Conservation (phyloP, 495 filamentous ascomycete species). For the Penicillium verhagenii region DNA sequence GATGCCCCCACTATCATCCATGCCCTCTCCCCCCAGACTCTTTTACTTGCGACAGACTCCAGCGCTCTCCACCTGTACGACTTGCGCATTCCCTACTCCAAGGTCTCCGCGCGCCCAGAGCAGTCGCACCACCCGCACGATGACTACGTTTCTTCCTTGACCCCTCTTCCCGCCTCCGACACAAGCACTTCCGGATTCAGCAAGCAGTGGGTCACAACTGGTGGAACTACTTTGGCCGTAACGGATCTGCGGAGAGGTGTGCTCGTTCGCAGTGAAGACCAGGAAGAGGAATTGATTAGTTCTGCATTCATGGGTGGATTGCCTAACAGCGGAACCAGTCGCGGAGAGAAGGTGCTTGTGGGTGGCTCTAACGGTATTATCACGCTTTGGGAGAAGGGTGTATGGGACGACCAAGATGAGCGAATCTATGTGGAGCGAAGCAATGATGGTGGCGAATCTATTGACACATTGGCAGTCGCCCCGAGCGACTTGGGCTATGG, state of each 20-base stretch:
- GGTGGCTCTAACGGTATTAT: constrained; percentile 78
- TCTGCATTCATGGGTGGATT: constrained; percentile 70
- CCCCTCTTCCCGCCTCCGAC: constrained; percentile 72
- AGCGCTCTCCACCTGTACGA: constrained; percentile 89
- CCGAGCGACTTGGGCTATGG: constrained; percentile 64
- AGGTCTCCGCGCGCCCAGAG: constrained; percentile 58
- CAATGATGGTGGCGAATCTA: constrained; percentile 58
- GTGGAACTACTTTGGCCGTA: constrained; percentile 83
- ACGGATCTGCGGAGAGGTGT: constrained; percentile 84
- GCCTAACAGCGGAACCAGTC: constrained; percentile 57
- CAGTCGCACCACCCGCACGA: constrained; percentile 83
- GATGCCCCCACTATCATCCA: constrained; percentile 79
- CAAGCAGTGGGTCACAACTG: constrained; percentile 91
- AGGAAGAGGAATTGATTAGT: constrained; percentile 87
- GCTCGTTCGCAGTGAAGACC: constrained; percentile 82
- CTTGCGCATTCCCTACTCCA: constrained; percentile 64
- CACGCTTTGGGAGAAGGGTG: constrained; percentile 89
- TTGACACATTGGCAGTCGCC: constrained; percentile 67
- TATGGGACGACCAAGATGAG: constrained; percentile 94
- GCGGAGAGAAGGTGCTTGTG: constrained; percentile 74
- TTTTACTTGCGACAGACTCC: constrained; percentile 88
- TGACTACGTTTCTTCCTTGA: constrained; percentile 90
- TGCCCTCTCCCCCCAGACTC: constrained; percentile 77
- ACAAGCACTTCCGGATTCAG: constrained; percentile 79
- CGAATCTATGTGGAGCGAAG: constrained; percentile 67